A percentile compares a stretch with the other conserved stretches of the same genome.
Conservation (phyloP, 2,329 filamentous ascomycete species). For the Paecilomyces fulvus region DNA sequence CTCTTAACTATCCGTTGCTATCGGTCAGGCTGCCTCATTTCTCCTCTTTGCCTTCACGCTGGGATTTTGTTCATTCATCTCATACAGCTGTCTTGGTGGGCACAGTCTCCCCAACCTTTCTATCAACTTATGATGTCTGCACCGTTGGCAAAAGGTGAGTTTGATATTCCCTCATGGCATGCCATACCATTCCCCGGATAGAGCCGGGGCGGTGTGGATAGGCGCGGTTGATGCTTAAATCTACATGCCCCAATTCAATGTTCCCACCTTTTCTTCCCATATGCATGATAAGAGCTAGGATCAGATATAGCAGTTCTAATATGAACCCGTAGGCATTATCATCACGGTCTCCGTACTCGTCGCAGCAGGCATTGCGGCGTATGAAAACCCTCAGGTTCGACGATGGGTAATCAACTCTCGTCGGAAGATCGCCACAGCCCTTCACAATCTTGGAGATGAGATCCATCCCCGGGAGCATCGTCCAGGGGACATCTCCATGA, state of each 20-base stretch:
- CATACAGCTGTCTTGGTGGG: conserved; percentile 3
- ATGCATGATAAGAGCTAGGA: background rate
- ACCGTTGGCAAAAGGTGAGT: conserved; percentile 41
- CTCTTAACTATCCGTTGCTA: conserved; percentile 2
- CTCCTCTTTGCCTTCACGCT: background rate
- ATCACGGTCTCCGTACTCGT: conserved; percentile 54
- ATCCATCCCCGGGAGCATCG: conserved; percentile 41
- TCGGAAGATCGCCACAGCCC: conserved; percentile 51
- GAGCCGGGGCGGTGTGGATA: conserved; percentile 17
- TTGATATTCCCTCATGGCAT: background rate
- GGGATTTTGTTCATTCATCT: background rate
- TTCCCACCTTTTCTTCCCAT: background rate
- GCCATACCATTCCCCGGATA: conserved; percentile 2
- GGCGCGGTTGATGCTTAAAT: conserved; percentile 16
- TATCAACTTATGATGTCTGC: conserved; percentile 31
- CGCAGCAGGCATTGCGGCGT: conserved; percentile 54
- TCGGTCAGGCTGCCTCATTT: conserved; percentile 1
- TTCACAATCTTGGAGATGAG: conserved; percentile 53
- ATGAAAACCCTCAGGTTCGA: conserved; percentile 55
- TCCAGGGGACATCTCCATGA: conserved; percentile 40
- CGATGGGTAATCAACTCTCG: conserved; percentile 55
- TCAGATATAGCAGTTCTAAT: conserved; percentile 7
- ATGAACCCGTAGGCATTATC: conserved; percentile 45
- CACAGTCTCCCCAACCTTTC: background rate
- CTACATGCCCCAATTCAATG: conserved; percentile 5